Percentiles rank a stretch among this genome's conserved stretches.
phyloP scores from a whole-genome alignment of 805 yeast species.

The Metschnikowia lachancei region DNA sequence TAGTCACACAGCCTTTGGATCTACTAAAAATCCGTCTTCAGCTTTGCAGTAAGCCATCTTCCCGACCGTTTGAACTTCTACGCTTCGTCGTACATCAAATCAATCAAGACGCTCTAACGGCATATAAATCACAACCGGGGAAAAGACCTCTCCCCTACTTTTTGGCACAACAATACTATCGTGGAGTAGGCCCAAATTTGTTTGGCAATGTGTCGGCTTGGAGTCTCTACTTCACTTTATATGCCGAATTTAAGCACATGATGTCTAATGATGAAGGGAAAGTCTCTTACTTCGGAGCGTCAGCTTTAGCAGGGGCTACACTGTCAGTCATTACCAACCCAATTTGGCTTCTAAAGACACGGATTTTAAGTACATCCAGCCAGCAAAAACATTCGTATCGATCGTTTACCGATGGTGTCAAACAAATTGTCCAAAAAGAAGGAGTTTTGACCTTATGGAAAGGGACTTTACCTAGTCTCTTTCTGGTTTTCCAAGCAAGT shows the following conservation, averaged over 20 bases:
- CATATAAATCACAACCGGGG: conserved; percentile 6
- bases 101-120: conserved; percentile 20
- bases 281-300: conserved; percentile 34
- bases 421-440: conserved; percentile 47
- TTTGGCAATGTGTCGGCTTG: conserved; percentile 85
- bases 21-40: conserved; percentile 81
- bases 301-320: conserved; percentile 61
- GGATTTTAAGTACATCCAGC: conserved; percentile 64
- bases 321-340: conserved; percentile 86
- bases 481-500: conserved; percentile 88
- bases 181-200: conserved; percentile 79
- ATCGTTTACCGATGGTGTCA: conserved; percentile 56
- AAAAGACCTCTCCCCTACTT: conserved; percentile 4
- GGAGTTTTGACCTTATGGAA: conserved; percentile 66
- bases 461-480: conserved; percentile 69
- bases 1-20: conserved; percentile 86
- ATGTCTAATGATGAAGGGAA: conserved; percentile 19
- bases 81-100: conserved; percentile 22
- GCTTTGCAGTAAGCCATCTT: conserved; percentile 35
- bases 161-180: conserved; percentile 40
- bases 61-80: conserved; percentile 23
- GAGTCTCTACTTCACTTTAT: conserved; percentile 82
- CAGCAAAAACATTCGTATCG: conserved; percentile 50
- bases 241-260: conserved; percentile 53
- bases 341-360: conserved; percentile 90